Evolutionary conservation across 1,139 yeast genomes (phyloP), one percentile per base, ranked within the genome.

Genomic region (Kurtzmaniella quercitrusa): DNA sequence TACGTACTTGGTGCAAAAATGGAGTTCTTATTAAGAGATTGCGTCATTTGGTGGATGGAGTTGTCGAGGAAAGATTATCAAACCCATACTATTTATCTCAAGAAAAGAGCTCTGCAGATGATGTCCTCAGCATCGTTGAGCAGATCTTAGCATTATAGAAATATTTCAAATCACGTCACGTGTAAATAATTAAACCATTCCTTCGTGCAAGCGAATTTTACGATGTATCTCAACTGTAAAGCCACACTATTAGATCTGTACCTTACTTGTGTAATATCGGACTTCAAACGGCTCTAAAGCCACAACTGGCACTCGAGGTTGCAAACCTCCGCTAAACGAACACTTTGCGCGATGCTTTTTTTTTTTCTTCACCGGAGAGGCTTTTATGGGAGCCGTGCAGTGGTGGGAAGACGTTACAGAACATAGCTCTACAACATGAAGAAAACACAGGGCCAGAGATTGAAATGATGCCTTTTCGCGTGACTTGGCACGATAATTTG

Each of bases 1-100:
- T 93, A 31, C 71, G 87, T 51, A 87, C 96, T 2, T 90, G 98
- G 97, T 87, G 96, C 51, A 85, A 94, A 53, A 89, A 91, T 56
- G 98, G 94, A 1, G 95, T 93, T 3, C 67, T 91, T 43, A 75
- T 90, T 34, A 86, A 86, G 48, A 78, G 85, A 46, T 65, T 93
- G 43, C 70, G 95, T 51, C 57, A 67, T 16, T 59, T 89, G 39
- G 65, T 91, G 23, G 95, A 90, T 57, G 67, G 75, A 16, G 78
- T 85, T 1, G 77, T 91, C 45, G 85, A 79, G 41, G 74, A 73
- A 23, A 79, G 79, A 39, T 55, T 73, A 19, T 59, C 68, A 1
- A 54, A 53, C 38, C 71, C 71, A 27, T 44, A 46, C 46, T 46
- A 46, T n/a, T 31, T 25, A 23, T 8, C n/a, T 2, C 27, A 33